phyloP scores from a whole-genome alignment of 2,329 filamentous ascomycete species.

The Rutstroemia sp. region DNA sequence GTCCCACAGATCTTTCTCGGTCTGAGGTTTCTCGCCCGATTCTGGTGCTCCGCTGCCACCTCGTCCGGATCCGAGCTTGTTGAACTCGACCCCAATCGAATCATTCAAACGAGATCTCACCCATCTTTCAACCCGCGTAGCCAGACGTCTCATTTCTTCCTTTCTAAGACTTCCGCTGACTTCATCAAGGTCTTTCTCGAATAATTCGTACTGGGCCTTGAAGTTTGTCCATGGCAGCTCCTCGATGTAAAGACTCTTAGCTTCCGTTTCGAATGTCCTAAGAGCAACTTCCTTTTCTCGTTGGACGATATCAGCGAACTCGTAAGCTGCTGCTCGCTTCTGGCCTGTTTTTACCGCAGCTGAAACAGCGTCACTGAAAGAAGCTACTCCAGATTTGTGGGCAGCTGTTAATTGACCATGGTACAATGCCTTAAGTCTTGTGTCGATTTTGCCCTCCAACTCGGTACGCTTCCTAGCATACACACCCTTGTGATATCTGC shows the following conservation, averaged over 20 bases:
- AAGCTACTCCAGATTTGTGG: constrained; percentile 77
- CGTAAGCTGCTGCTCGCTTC: constrained; percentile 83
- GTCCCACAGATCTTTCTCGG: constrained; percentile 90
- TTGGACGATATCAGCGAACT: constrained; percentile 90
- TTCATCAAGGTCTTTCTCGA: constrained; percentile 85
- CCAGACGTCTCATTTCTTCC: constrained; percentile 91
- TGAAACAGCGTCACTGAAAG: constrained; percentile 85
- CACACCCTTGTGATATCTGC: constrained; percentile 93
- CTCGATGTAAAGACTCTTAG: constrained; percentile 65
- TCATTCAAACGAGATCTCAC: constrained; percentile 83
- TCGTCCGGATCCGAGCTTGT: constrained; percentile 84
- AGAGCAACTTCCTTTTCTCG: constrained; percentile 72
- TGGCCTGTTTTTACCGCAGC: constrained; percentile 83
- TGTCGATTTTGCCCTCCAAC: constrained; percentile 78
- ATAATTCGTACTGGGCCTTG: constrained; percentile 68
- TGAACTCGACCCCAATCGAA: constrained; percentile 88
- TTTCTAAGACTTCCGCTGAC: constrained; percentile 79
- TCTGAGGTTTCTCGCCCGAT: constrained; percentile 60
- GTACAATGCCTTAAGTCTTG: constrained; percentile 81
- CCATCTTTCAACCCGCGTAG: constrained; percentile 88
- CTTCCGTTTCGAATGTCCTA: constrained; percentile 68
- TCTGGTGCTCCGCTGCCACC: constrained; percentile 77
- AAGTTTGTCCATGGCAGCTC: constrained; percentile 86
- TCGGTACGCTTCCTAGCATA: constrained; percentile 81
- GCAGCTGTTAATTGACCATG: constrained; percentile 80